Base-by-base conservation (phyloP, 345 rosid genomes). In the Rhodamnia argentea region DNA sequence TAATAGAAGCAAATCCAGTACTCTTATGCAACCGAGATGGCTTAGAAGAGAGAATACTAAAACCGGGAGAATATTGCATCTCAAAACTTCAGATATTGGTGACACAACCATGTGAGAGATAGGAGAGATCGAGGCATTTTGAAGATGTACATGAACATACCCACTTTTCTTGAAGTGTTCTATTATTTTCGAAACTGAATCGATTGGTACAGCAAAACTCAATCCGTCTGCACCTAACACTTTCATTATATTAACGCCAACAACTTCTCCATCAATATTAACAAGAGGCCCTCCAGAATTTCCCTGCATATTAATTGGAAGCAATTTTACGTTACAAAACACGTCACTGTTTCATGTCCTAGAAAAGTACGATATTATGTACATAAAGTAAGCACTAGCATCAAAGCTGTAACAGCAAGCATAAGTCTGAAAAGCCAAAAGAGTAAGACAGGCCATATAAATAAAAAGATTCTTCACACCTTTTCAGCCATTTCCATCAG, bases 231-330 rank as follows among this genome's bases (percentile, higher is more conserved):
- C 99, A 78, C 94, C 92, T 85, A 89, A 29, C 29, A 93, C 93
- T 94, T 96, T 97, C 98, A 96, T 93, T 70, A 91, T 95, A 87
- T 97, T 97, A 52, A 97, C 93, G 86, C 99, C 99, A 50, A 97
- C 86, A 58, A 97, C 92, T 91, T 97, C 97, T 87, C 99, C 99
- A 89, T 96, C 99, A 87, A 94, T 84, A 92, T 97, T 94, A 82
- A 96, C 95, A 86, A 97, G 95, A 24, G 99, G 99, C 12, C 99
- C 99, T 83, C 99, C 99, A 82, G 98, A 96, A 92, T 96, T 97
- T 89, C 99, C 99, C 98, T 97, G 42, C 70, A 85, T 27, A 83
- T 83, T 32, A 55, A 53, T 29, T 15, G 54, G 82, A 75, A 44
- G 26, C 42, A 82, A 82, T 51, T 82, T 51, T n/a, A 32, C 47